Evolutionary conservation across 75 land plant genomes (phyloP).

Genomic region (Larix kaempferi): DNA sequence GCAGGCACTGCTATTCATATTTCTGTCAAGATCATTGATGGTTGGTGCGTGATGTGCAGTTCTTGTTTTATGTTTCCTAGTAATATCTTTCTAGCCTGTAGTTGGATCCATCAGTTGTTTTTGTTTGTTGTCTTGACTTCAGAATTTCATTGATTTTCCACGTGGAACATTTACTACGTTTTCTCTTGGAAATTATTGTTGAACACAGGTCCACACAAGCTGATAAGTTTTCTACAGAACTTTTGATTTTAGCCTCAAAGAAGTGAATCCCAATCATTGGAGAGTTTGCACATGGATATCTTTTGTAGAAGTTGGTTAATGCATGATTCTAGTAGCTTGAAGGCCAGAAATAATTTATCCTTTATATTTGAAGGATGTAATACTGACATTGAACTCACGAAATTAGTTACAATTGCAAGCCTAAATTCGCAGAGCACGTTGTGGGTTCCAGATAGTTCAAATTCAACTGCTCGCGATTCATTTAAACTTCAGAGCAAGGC

Average conservation of each 20-base stretch:
- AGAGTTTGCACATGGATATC: not conserved
- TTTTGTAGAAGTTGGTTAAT: not conserved
- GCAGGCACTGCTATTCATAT: conserved; percentile 1
- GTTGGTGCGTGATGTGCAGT: not conserved
- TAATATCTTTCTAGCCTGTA: not conserved
- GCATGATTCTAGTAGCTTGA: not conserved
- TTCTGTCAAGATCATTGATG: not conserved
- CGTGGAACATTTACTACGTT: not conserved
- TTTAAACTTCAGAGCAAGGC: no score
- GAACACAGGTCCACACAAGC: not conserved
- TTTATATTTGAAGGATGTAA: not conserved
- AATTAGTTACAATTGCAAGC: not conserved
- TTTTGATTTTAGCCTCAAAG: not conserved
- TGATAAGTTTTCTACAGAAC: not conserved
- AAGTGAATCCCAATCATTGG: not conserved
- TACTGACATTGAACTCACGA: not conserved
- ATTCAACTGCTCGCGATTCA: no score
- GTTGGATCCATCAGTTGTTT: not conserved
- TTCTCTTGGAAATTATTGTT: not conserved
- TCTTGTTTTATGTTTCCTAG: not conserved
- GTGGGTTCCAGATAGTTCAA: no score
- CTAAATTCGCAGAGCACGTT: not conserved
- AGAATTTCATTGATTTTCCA: not conserved
- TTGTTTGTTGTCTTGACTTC: not conserved
- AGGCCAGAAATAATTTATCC: not conserved